Base-by-base conservation (phyloP, 2,329 filamentous ascomycete genomes). In the Alternaria sp. region DNA sequence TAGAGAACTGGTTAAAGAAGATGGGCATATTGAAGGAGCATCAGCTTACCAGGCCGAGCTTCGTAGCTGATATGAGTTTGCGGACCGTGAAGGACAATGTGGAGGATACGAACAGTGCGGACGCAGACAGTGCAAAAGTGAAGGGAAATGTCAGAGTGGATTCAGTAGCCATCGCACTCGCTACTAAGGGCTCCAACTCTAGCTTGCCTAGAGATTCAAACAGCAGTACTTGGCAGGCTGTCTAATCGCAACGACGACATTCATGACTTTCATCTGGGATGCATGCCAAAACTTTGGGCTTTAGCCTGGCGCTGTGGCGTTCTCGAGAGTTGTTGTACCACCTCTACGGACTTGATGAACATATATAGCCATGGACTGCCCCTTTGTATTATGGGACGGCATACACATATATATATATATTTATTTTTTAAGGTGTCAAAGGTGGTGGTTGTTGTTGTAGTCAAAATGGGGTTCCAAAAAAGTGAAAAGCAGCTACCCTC, bases 11-110 rank as follows among this genome's bases (percentile, higher is more conserved):
- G 10, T 36, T 73, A 51, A 67, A 63, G 51, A 65, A 58, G 34
- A 33, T 65, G 13, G 68, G 70, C 4, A 49, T 71, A 4, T 8
- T 71, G 48, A 62, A 64, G 17, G 61, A 62, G 44, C 65, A 62
- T 17, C 51, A 66, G 21, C 34, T 67, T 23, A 64, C 62, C 4
- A 54, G 49, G 11, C 68, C 68, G 14, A 70, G 65, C 9, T 72
- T 63, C 37, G 65, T 69, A n/a, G 63, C 58, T 7, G 41, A 51
- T 3, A 41, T 64, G 48, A 65, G 54, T 9, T 14, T 65, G 1
- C 53, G 56, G 5, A 37, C 39, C 6, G 36, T 60, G 39, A 45
- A 39, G 24, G 50, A 54, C 8, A 48, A 65, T 4, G 6, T 2
- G 8, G 61, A 66, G 13, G 56, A 57, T 3, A 46, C 33, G 10